Evolutionary conservation across 2,329 filamentous ascomycete species (phyloP).

Genomic region (Ceratocystis smalleyi): DNA sequence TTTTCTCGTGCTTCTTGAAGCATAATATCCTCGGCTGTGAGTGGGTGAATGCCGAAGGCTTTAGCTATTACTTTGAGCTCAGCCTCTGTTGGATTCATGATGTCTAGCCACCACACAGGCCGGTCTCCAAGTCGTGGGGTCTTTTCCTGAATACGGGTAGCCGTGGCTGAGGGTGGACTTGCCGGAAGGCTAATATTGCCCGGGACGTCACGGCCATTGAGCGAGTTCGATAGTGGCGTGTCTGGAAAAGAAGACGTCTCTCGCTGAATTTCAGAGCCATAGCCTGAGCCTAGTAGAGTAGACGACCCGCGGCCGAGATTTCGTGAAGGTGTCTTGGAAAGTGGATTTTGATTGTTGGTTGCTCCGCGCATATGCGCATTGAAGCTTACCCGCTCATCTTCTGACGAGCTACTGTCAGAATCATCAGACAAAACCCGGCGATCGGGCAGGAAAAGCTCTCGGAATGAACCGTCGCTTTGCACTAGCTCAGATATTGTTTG

Average conservation of each 20-base stretch:
- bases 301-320: conserved; percentile 1
- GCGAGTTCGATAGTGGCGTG: neutral
- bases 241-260: conserved; percentile 3
- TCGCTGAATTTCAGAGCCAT: neutral
- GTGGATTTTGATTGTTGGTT: conserved; percentile 8
- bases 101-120: conserved; percentile 93
- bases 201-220: neutral
- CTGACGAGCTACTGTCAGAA: conserved; percentile 36
- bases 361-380: conserved; percentile 15
- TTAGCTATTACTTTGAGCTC: conserved; percentile 93
- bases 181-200: neutral
- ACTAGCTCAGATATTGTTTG: conserved; percentile 87
- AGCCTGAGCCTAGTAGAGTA: neutral
- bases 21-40: conserved; percentile 93
- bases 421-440: conserved; percentile 60
- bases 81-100: conserved; percentile 75
- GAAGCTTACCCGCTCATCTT: conserved; percentile 17
- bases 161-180: conserved; percentile 3
- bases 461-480: conserved; percentile 69
- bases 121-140: conserved; percentile 55
- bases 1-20: conserved; percentile 96
- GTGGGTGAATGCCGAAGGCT: conserved; percentile 84
- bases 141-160: conserved; percentile 24
- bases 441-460: conserved; percentile 80
- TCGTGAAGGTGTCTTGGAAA: conserved; percentile 4